Evolutionary conservation across 1,284 basidiomycete species (phyloP).

Genomic region (Ceratobasidium sp.): DNA sequence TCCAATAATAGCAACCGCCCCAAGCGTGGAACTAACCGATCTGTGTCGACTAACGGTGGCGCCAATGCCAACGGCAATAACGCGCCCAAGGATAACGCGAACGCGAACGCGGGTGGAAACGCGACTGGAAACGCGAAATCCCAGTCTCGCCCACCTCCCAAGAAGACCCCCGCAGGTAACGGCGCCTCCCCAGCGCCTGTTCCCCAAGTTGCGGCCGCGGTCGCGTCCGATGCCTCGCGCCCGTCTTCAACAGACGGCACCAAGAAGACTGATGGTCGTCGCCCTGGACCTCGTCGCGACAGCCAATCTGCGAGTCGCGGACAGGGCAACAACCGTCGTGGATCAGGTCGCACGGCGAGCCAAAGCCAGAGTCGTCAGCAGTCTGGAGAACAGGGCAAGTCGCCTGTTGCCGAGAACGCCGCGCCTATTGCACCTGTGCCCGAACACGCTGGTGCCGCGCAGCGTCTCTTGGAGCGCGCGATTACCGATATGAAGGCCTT

Average conservation of each 20-base stretch:
- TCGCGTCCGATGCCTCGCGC: constrained; percentile 45
- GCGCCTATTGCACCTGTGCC: constrained; percentile 58
- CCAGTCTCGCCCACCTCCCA: constrained; percentile 37
- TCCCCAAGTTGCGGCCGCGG: constrained; percentile 46
- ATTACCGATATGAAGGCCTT: constrained; percentile 86
- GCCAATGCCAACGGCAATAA: constrained; percentile 30
- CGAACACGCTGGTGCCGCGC: constrained; percentile 75
- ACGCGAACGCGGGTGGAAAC: constrained; percentile 13
- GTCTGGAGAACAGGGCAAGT: constrained; percentile 46
- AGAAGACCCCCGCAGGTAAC: constrained; percentile 42
- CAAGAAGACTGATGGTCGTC: constrained; percentile 45
- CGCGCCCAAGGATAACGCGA: constrained; percentile 40
- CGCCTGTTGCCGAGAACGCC: constrained; percentile 43
- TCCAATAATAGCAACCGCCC: constrained; percentile 33
- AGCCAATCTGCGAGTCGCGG: constrained; percentile 44
- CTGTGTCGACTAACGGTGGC: constrained; percentile 26
- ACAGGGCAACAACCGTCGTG: constrained; percentile 43
- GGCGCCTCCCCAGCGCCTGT: constrained; percentile 42
- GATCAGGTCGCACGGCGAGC: constrained; percentile 27
- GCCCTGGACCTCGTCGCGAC: constrained; percentile 36
- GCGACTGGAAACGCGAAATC: constrained; percentile 35
- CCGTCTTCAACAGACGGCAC: constrained; percentile 50
- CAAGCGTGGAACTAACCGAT: constrained; percentile 28
- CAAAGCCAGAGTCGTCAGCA: constrained; percentile 45
- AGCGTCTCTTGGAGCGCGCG: constrained; percentile 80